Conservation (phyloP, 331 rosid genomes). For the Prunus yedoensis region DNA sequence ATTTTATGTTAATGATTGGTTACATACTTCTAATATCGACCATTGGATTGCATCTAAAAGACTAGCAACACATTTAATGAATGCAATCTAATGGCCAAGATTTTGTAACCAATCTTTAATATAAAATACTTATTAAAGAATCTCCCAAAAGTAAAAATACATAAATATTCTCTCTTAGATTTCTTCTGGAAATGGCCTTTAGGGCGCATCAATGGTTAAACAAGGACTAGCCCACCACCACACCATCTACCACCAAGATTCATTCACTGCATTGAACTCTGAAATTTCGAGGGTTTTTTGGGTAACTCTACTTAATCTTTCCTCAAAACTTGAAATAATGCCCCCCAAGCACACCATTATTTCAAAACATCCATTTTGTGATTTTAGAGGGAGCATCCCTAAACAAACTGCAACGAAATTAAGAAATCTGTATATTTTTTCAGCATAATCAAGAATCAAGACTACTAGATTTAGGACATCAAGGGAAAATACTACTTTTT, state of each 20-base stretch:
- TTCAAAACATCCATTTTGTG: background rate
- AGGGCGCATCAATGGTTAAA: background rate
- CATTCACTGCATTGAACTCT: background rate
- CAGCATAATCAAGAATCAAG: background rate
- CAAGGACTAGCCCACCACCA: background rate
- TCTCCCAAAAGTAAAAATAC: no score
- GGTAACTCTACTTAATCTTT: background rate
- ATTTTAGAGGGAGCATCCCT: background rate
- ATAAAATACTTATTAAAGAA: no score
- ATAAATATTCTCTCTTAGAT: no score
- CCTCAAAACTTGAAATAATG: background rate
- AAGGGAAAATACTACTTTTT: background rate
- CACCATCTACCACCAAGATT: background rate
- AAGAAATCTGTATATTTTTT: background rate
- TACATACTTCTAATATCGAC: no score
- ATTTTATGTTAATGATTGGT: no score
- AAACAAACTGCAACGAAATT: background rate
- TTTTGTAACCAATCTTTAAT: no score
- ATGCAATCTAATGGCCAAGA: rapidly evolving
- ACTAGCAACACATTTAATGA: no score
- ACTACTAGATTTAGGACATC: background rate
- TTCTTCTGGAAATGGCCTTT: background rate
- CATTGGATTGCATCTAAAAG: rapidly evolving
- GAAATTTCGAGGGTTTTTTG: background rate
- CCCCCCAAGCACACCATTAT: background rate